phyloP scores from a whole-genome alignment of 1,139 yeast species.

The Pichia sp. region DNA sequence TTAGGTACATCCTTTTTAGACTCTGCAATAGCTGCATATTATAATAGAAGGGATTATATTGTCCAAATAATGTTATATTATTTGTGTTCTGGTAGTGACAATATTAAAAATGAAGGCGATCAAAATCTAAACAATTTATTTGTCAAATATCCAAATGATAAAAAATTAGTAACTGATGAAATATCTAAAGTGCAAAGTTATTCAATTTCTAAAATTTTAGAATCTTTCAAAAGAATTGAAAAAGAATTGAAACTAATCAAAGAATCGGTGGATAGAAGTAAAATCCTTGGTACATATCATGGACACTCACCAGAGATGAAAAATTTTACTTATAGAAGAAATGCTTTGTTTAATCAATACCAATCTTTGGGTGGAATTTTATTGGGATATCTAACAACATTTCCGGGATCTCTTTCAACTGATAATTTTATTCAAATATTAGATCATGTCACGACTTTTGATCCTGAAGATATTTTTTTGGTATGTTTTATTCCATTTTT shows the following conservation, averaged over 20 bases:
- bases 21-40: slow-evolving; percentile 65
- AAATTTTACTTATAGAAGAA: slow-evolving; percentile 52
- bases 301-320: slow-evolving; percentile 46
- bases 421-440: slow-evolving; percentile 38
- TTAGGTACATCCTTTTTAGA: slow-evolving; percentile 56
- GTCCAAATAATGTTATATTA: slow-evolving; percentile 62
- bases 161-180: slow-evolving; percentile 2
- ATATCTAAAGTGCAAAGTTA: slow-evolving; percentile 4
- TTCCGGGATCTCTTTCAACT: slow-evolving; percentile 16
- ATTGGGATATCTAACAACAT: slow-evolving; percentile 40
- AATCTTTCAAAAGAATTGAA: slow-evolving; percentile 54
- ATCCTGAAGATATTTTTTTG: slow-evolving; percentile 54
- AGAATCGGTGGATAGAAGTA: slow-evolving; percentile 62
- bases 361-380: slow-evolving; percentile 65
- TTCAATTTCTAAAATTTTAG: slow-evolving; percentile 25
- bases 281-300: slow-evolving; percentile 42
- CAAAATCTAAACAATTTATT: not conserved
- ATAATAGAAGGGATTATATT: slow-evolving; percentile 62
- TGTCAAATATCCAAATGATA: not conserved
- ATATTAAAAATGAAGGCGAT: not conserved
- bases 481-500: slow-evolving; percentile 62
- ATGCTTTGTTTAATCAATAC: slow-evolving; percentile 58
- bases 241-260: slow-evolving; percentile 46
- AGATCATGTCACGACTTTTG: slow-evolving; percentile 37
- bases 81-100: slow-evolving; percentile 24